Evolutionary conservation across 257 asterid genomes (phyloP).

Genomic region (Salvia rosmarinus): DNA sequence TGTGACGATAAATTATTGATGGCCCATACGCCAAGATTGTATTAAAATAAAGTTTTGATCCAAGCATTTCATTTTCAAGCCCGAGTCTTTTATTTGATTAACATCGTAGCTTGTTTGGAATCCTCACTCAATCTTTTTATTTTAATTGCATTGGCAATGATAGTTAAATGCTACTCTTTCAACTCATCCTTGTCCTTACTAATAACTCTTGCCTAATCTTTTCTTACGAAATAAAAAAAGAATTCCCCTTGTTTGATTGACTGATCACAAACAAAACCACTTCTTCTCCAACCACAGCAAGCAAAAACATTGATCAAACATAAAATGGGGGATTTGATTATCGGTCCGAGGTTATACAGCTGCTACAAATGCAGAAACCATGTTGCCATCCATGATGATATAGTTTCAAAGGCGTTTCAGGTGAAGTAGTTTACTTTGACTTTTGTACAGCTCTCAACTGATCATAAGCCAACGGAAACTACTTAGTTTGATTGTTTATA

Average conservation of each 20-base stretch:
- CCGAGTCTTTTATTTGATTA: constrained; percentile 23
- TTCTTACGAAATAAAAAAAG: constrained; percentile 21
- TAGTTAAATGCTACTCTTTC: background rate
- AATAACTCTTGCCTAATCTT: constrained; percentile 1
- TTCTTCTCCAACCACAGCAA: too few species aligned
- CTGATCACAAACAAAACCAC: constrained; percentile 24
- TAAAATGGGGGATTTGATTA: constrained; percentile 38
- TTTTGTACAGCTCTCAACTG: too few species aligned
- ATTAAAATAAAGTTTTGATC: too few species aligned
- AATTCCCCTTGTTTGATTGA: background rate
- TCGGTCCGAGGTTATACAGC: constrained; percentile 57
- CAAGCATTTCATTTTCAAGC: constrained; percentile 30
- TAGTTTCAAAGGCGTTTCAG: constrained; percentile 62
- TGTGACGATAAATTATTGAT: constrained; percentile 27
- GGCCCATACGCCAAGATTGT: constrained; percentile 18
- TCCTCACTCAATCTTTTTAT: constrained; percentile 35
- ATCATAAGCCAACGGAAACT: too few species aligned
- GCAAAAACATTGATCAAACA: too few species aligned
- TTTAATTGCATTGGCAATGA: constrained; percentile 29
- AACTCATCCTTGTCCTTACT: constrained; percentile 22
- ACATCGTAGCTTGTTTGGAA: constrained; percentile 34
- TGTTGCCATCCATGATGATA: constrained; percentile 66
- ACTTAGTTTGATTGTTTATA: too few species aligned
- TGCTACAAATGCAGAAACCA: constrained; percentile 70
- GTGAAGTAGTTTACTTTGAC: constrained; percentile 28